Percentiles rank a stretch among this genome's conserved stretches.
These are phyloP conservation scores for Mycena albidolilacea DNA, from an alignment of 768 basidiomycete genomes.

Conservation along the genomic window DNA sequence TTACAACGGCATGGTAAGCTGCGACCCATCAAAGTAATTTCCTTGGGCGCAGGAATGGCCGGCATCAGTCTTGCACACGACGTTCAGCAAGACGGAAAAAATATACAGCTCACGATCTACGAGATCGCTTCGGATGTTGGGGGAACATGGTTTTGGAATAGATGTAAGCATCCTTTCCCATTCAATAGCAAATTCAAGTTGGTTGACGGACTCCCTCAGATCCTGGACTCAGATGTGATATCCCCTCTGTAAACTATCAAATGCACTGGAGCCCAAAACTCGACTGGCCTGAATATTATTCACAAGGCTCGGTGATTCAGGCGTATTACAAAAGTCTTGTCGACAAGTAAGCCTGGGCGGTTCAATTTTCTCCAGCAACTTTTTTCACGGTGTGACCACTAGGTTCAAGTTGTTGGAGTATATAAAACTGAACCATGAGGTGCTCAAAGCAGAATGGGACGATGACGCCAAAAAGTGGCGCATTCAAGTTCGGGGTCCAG, in stretches of 20 bases:
- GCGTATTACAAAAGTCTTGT: conserved; percentile 58
- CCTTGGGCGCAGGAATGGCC: conserved; percentile 62
- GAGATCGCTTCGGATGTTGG: conserved; percentile 63
- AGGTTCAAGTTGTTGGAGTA: conserved; percentile 54
- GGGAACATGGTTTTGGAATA: conserved; percentile 64
- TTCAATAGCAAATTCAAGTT: neutral
- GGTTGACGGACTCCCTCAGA: conserved; percentile 27
- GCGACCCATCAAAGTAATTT: conserved; percentile 56
- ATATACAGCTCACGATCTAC: conserved; percentile 61
- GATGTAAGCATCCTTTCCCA: conserved; percentile 28
- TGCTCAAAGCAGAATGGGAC: conserved; percentile 59
- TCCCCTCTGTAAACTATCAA: conserved; percentile 54
- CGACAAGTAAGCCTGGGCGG: conserved; percentile 50
- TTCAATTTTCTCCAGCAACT: neutral
- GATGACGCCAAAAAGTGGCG: conserved; percentile 58
- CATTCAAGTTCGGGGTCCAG: conserved; percentile 51
- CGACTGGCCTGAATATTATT: conserved; percentile 64
- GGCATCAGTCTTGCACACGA: conserved; percentile 53
- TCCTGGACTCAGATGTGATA: conserved; percentile 61
- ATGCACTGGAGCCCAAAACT: conserved; percentile 50
- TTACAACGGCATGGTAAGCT: conserved; percentile 37
- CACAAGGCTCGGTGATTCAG: conserved; percentile 62
- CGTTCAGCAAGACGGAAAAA: conserved; percentile 48
- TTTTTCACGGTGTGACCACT: neutral
- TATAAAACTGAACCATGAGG: conserved; percentile 61